Evolutionary conservation across 2,329 filamentous ascomycete species (phyloP), one percentile per base, ranked within the genome.

Genomic region (Fusarium sp.): DNA sequence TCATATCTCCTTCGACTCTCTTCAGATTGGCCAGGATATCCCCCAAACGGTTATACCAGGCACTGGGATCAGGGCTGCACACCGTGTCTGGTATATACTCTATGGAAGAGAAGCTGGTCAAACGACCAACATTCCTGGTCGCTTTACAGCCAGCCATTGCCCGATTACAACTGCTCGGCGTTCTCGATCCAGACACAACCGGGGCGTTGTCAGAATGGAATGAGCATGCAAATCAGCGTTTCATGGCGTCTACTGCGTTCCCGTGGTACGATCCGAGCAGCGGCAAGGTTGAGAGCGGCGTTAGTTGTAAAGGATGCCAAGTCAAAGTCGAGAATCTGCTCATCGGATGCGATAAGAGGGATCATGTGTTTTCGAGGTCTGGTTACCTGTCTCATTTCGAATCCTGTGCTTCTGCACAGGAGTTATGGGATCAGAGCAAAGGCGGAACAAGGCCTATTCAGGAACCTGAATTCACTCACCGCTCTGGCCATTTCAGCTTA

Each of bases 291-390:
- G 71, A 73, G 3, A 2, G 5, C 14, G 71, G 71, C 1, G 10
- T 67, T 20, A 73, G 31, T 14, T 73, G 71, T 24, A 72, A 69
- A 31, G 71, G 69, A 9, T 73, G 69, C 13, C 70, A 73, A 20
- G 67, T 73, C 6, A 62, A 29, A 2, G 45, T 67, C 6, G 69
- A 73, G 29, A 52, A 63, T 3, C 52, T 24, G 61, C 58, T 31
- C 5, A 3, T n/a, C 8, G 2, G 66, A 0, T 45, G 43, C 8
- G 67, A 70, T n/a, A 70, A 73, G 11, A 48, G 69, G 2, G 71
- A 73, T 33, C 54, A 61, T 7, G 56, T 64, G 0, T 73, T 73
- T 27, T 31, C 62, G 0, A 52, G 27, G 56, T 54, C 64, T 6
- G 35, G 56, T 24, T 67, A 41, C n/a, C 14, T 67, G 24, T 31